Evolutionary conservation across 2,329 filamentous ascomycete genomes (phyloP).

Genomic region (Aspergillus sp.): DNA sequence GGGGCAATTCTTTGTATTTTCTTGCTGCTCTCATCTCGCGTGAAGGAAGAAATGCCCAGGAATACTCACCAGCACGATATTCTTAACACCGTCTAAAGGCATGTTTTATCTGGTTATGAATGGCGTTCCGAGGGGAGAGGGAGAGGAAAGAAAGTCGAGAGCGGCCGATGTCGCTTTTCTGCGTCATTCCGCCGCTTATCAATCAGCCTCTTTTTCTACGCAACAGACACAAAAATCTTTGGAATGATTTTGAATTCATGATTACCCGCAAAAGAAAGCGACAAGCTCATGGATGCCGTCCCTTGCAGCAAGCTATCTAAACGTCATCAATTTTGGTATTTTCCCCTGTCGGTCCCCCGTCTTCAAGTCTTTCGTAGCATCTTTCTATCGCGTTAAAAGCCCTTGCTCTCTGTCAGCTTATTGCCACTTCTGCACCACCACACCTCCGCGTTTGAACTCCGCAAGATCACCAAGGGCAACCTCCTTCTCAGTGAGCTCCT

Average conservation of each 20-base stretch:
- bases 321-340: not conserved
- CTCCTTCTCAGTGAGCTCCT: constrained; percentile 58
- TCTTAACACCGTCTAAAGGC: constrained; percentile 45
- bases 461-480: constrained; percentile 46
- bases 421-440: constrained; percentile 52
- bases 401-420: constrained; percentile 10
- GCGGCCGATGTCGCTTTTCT: constrained; percentile 11
- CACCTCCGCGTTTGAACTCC: constrained; percentile 52
- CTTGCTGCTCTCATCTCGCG: not conserved
- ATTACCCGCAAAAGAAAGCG: no score
- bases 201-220: constrained; percentile 14
- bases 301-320: not conserved
- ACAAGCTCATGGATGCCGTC: no score
- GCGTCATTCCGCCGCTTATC: constrained; percentile 31
- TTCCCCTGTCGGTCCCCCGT: no score
- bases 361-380: not conserved
- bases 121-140: not conserved
- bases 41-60: not conserved
- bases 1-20: constrained; percentile 11
- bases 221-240: no score
- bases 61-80: constrained; percentile 42
- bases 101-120: constrained; percentile 23
- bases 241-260: not conserved
- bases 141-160: not conserved
- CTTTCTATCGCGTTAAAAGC: not conserved